Percentiles rank a stretch among this genome's conserved stretches.
These are phyloP conservation scores for Fusarium sp. DNA, from an alignment of 2,329 filamentous ascomycete species.

Conservation along the genomic window DNA sequence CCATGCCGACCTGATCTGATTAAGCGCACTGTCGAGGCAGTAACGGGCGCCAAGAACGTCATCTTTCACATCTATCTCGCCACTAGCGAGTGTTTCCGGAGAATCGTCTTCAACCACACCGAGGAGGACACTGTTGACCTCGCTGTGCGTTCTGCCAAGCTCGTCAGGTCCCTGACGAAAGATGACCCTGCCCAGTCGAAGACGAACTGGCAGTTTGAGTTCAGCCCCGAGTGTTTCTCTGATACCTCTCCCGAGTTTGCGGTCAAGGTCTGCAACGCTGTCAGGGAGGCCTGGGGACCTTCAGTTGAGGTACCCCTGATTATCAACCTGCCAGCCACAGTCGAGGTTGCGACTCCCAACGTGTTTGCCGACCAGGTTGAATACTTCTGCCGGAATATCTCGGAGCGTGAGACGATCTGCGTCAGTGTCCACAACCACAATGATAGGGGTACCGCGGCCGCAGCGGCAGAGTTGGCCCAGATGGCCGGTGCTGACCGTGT, in stretches of 20 bases:
- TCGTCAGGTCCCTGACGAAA: conserved; percentile 90
- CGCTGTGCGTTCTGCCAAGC: conserved; percentile 84
- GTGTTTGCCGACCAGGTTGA: conserved; percentile 92
- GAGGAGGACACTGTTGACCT: conserved; percentile 82
- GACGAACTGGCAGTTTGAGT: conserved; percentile 80
- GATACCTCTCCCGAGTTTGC: conserved; percentile 87
- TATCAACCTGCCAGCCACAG: conserved; percentile 95
- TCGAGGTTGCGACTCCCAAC: conserved; percentile 61
- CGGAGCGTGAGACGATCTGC: conserved; percentile 83
- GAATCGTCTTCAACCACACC: conserved; percentile 86
- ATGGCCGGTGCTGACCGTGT: not conserved
- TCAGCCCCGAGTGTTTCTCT: conserved; percentile 88
- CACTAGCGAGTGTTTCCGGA: conserved; percentile 93
- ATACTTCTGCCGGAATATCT: conserved; percentile 88
- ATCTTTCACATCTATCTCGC: conserved; percentile 96
- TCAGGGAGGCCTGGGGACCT: conserved; percentile 92
- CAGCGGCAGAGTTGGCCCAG: not conserved
- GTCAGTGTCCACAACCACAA: conserved; percentile 53
- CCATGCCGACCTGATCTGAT: conserved; percentile 59
- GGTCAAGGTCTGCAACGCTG: conserved; percentile 84
- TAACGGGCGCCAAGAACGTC: conserved; percentile 89
- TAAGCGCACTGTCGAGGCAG: conserved; percentile 67
- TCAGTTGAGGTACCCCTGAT: conserved; percentile 82
- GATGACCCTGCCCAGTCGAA: conserved; percentile 65
- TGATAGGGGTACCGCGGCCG: not conserved